These are phyloP conservation scores for Carex myosuroides DNA, from an alignment of 176 grass and related monocot species.

Conservation along the genomic window DNA sequence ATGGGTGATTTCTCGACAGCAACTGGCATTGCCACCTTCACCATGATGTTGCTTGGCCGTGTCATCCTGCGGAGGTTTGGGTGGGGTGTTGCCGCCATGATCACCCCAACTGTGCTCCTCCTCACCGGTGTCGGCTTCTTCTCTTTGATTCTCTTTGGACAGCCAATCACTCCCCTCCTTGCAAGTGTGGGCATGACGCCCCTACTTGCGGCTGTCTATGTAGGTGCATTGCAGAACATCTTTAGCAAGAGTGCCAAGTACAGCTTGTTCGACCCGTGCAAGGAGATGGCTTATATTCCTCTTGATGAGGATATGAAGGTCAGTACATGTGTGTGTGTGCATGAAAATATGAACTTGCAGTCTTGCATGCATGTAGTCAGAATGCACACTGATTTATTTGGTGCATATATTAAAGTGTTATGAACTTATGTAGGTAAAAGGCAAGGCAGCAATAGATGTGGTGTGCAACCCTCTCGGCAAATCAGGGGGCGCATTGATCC, in stretches of 20 bases:
- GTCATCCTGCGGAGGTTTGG: constrained; percentile 82
- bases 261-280: constrained; percentile 98
- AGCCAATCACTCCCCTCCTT: constrained; percentile 61
- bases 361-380: not conserved
- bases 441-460: constrained; percentile 97
- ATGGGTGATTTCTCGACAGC: constrained; percentile 99
- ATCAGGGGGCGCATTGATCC: constrained; percentile 95
- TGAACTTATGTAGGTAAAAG: constrained; percentile 56
- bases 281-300: constrained; percentile 99
- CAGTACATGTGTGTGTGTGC: constrained; percentile 21
- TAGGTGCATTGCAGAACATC: constrained; percentile 96
- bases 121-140: constrained; percentile 96
- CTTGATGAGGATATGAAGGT: constrained; percentile 99
- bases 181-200: constrained; percentile 75
- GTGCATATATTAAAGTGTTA: not conserved
- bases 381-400: not conserved
- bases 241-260: constrained; percentile 99
- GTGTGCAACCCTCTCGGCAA: constrained; percentile 98
- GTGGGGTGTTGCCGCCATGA: constrained; percentile 94
- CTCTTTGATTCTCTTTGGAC: constrained; percentile 88
- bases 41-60: constrained; percentile 96
- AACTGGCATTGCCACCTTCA: constrained; percentile 93
- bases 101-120: constrained; percentile 88
- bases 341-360: not conserved
- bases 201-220: constrained; percentile 91